Conservation (phyloP, 106 monocot species). For the Acorus gramineus region DNA sequence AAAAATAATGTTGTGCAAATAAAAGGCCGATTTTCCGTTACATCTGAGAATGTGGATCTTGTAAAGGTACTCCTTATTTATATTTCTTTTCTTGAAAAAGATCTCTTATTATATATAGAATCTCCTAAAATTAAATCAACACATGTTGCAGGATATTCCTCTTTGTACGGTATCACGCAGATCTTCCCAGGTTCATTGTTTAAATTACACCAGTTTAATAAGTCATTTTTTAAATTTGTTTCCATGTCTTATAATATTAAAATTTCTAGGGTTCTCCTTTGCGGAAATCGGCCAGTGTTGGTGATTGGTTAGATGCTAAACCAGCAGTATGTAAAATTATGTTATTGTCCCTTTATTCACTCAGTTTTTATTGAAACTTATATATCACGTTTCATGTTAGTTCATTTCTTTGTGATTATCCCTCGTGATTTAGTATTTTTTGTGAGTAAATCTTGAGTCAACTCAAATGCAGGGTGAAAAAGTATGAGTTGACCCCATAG, state of each 20-base stretch:
- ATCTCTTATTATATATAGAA: background rate
- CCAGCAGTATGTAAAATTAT: conserved; percentile 38
- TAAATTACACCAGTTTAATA: background rate
- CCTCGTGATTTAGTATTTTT: no score
- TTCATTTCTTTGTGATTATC: background rate
- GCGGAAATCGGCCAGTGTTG: conserved; percentile 76
- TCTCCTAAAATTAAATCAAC: background rate
- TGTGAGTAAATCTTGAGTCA: no score
- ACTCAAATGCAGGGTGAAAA: no score
- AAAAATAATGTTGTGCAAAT: conserved; percentile 81
- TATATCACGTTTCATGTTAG: background rate
- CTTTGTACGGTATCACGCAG: conserved; percentile 31
- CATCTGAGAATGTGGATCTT: conserved; percentile 97
- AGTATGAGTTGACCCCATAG: no score
- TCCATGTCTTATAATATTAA: background rate
- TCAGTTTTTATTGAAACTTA: background rate
- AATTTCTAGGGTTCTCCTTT: conserved; percentile 50
- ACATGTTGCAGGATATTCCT: conserved; percentile 48
- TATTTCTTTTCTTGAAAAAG: background rate
- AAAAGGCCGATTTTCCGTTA: conserved; percentile 95
- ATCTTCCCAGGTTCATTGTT: conserved; percentile 40
- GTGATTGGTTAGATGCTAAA: conserved; percentile 61
- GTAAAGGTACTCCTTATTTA: conserved; percentile 40
- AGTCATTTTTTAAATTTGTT: background rate
- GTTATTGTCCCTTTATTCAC: background rate